Conservation (phyloP, 805 yeast species). For the Starmerella bacillaris region DNA sequence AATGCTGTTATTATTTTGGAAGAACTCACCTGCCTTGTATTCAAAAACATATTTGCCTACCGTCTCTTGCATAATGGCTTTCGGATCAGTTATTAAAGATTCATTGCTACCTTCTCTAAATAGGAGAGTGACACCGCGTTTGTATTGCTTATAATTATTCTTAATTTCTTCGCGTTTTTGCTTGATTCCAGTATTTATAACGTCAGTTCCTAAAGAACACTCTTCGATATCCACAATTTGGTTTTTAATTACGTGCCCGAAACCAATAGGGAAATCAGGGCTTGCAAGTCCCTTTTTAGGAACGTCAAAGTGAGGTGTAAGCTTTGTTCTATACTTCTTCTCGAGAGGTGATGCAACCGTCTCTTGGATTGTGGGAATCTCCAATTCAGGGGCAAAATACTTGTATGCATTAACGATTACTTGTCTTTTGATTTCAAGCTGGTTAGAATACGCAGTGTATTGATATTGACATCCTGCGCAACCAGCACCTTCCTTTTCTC, state of each 20-base stretch:
- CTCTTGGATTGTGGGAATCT: constrained; percentile 40
- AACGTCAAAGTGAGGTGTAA: constrained; percentile 86
- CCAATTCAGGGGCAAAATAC: constrained; percentile 37
- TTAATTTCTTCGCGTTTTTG: constrained; percentile 47
- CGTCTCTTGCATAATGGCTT: constrained; percentile 63
- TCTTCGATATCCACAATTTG: constrained; percentile 80
- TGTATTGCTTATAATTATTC: constrained; percentile 31
- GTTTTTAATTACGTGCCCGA: constrained; percentile 46
- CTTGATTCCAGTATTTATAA: constrained; percentile 53
- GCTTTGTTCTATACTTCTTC: constrained; percentile 69
- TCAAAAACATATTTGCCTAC: constrained; percentile 51
- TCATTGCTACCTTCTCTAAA: constrained; percentile 36
- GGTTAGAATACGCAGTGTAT: constrained; percentile 52
- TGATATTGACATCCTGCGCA: constrained; percentile 96
- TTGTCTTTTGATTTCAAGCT: constrained; percentile 49
- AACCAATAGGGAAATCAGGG: constrained; percentile 49
- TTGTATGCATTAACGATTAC: constrained; percentile 71
- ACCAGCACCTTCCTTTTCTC: constrained; percentile 83
- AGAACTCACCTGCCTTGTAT: constrained; percentile 88
- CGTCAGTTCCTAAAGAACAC: constrained; percentile 71
- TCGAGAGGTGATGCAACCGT: constrained; percentile 65
- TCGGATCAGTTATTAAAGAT: constrained; percentile 57
- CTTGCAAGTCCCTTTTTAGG: constrained; percentile 29
- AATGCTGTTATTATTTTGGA: constrained; percentile 88
- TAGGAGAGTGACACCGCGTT: constrained; percentile 72